phyloP scores from a whole-genome alignment of 345 rosid species.

The Citrus reticulata region DNA sequence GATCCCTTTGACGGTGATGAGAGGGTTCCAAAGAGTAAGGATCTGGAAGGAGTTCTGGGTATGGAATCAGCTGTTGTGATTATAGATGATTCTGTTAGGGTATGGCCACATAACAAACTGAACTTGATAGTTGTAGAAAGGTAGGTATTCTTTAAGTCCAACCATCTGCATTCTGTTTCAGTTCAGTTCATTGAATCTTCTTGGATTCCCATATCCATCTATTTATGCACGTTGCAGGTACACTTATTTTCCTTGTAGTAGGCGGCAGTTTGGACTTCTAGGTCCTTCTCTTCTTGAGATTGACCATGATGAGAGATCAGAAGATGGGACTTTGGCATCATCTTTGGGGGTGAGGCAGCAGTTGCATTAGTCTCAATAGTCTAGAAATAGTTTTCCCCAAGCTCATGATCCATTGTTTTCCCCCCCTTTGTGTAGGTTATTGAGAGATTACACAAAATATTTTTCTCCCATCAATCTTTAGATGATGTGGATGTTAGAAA shows the following conservation, averaged over 20 bases:
- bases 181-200: not conserved
- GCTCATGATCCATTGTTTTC: not conserved
- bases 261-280: constrained; percentile 93
- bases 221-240: constrained; percentile 51
- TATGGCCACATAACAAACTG: constrained; percentile 94
- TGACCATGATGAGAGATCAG: constrained; percentile 94
- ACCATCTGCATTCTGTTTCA: not conserved
- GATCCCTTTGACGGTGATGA: constrained; percentile 84
- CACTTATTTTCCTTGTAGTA: constrained; percentile 92
- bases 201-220: constrained; percentile 9
- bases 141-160: constrained; percentile 24
- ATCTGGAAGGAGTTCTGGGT: constrained; percentile 97
- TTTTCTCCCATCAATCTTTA: constrained; percentile 64
- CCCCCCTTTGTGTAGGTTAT: constrained; percentile 58
- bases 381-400: not conserved
- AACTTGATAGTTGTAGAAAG: constrained; percentile 96
- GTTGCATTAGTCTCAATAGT: constrained; percentile 3
- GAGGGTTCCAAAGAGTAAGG: constrained; percentile 90
- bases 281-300: constrained; percentile 99
- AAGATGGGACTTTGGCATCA: constrained; percentile 95
- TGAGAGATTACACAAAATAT: constrained; percentile 71
- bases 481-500: constrained; percentile 89
- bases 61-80: constrained; percentile 97
- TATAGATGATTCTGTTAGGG: constrained; percentile 93
- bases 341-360: constrained; percentile 72